These are phyloP conservation scores for Ehretia macrophylla DNA, from an alignment of 257 asterid genomes.

Conservation along the genomic window DNA sequence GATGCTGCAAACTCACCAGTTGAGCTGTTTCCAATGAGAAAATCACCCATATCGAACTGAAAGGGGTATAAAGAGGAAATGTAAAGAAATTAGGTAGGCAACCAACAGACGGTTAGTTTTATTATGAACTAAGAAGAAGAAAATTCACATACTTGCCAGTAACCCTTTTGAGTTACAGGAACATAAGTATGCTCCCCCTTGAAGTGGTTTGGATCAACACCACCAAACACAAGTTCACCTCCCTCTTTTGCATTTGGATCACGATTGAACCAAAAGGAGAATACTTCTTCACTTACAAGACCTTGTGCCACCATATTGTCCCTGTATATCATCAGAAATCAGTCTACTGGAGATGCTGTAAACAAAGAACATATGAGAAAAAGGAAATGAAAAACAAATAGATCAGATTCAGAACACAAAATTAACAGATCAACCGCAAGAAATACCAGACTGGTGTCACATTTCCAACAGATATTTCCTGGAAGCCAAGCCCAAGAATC, in stretches of 20 bases:
- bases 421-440: neutral
- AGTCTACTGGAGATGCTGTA: neutral
- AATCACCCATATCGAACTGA: conserved; percentile 76
- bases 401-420: neutral
- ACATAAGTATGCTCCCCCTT: conserved; percentile 70
- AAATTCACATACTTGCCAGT: conserved; percentile 71
- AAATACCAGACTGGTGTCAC: conserved; percentile 82
- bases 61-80: conserved; percentile 7
- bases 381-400: neutral
- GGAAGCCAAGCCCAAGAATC: conserved; percentile 92
- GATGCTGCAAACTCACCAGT: conserved; percentile 47
- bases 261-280: conserved; percentile 88
- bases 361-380: neutral
- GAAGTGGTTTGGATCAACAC: conserved; percentile 70
- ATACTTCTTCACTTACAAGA: conserved; percentile 68
- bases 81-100: neutral
- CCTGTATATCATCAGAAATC: conserved; percentile 37
- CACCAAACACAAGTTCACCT: conserved; percentile 87
- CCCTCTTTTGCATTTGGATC: conserved; percentile 65
- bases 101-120: neutral
- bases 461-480: conserved; percentile 79
- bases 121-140: neutral
- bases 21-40: conserved; percentile 66
- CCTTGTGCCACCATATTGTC: conserved; percentile 76
- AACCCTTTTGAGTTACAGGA: conserved; percentile 75